Percentiles rank a stretch among this genome's conserved stretches.
These are phyloP conservation scores for Malus hybrid DNA, from an alignment of 331 rosid species.

Conservation along the genomic window DNA sequence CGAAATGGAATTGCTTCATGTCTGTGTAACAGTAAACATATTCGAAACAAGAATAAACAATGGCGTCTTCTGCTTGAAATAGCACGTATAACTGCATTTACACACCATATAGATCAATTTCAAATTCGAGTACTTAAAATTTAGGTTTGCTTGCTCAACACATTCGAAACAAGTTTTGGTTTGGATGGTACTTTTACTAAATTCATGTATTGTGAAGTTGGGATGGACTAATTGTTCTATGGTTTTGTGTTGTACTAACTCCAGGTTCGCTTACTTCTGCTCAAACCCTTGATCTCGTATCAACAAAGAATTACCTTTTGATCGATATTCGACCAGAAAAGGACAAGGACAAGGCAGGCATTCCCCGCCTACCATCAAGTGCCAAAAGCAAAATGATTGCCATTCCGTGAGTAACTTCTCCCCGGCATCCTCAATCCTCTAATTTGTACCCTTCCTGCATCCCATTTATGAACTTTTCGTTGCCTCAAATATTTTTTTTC, in stretches of 20 bases:
- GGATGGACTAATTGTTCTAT: slow-evolving; percentile 7
- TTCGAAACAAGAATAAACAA: background rate
- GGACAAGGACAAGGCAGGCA: slow-evolving; percentile 81
- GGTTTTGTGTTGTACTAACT: slow-evolving; percentile 2
- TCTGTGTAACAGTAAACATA: background rate
- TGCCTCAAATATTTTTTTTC: slow-evolving; percentile 1
- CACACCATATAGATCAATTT: background rate
- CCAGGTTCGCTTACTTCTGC: slow-evolving; percentile 82
- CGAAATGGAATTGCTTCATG: background rate
- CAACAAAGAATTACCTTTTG: slow-evolving; percentile 47
- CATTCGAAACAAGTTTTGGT: background rate
- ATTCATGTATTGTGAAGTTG: background rate
- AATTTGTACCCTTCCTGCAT: background rate
- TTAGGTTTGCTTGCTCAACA: background rate
- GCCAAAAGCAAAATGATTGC: slow-evolving; percentile 65
- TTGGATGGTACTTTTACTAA: background rate
- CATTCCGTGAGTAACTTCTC: slow-evolving; percentile 65
- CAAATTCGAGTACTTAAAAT: background rate
- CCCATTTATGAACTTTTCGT: background rate
- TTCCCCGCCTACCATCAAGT: slow-evolving; percentile 90
- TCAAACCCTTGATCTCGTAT: slow-evolving; percentile 78
- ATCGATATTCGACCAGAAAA: slow-evolving; percentile 80
- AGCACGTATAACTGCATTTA: background rate
- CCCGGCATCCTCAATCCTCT: background rate
- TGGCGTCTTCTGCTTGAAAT: background rate